phyloP scores from a whole-genome alignment of 345 rosid species.

The Pistacia vera region DNA sequence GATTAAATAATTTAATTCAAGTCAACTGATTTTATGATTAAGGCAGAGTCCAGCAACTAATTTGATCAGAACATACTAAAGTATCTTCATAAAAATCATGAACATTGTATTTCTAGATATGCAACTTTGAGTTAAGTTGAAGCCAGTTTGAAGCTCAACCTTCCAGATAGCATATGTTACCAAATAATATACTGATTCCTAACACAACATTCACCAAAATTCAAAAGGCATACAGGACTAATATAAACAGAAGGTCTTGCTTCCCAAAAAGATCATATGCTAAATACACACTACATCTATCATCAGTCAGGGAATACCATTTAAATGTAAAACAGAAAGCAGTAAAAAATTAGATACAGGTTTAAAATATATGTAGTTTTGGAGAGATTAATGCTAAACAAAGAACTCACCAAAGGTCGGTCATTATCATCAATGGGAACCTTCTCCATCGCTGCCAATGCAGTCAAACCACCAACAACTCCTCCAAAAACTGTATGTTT shows the following conservation, averaged over 20 bases:
- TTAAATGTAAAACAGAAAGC: not conserved
- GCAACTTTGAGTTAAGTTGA: not conserved
- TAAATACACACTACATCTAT: not conserved
- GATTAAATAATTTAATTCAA: not conserved
- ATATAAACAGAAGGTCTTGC: not conserved
- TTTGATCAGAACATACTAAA: not conserved
- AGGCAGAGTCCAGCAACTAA: slow-evolving; percentile 5
- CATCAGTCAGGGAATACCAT: not conserved
- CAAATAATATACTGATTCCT: not conserved
- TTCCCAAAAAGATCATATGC: not conserved
- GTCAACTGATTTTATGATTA: too few relatives aligned
- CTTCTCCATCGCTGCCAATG: slow-evolving; percentile 87
- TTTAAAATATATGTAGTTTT: not conserved
- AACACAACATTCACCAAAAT: not conserved
- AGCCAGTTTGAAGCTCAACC: not conserved
- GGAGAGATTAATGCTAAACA: not conserved
- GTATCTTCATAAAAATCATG: not conserved
- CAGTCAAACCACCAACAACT: slow-evolving; percentile 87
- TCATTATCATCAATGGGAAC: slow-evolving; percentile 85
- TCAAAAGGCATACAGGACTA: not conserved
- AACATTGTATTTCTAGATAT: not conserved
- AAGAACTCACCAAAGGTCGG: slow-evolving; percentile 70
- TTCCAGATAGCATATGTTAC: not conserved
- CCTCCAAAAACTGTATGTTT: slow-evolving; percentile 96
- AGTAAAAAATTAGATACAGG: not conserved